Evolutionary conservation across 1,139 yeast species (phyloP), one percentile per base, ranked within the genome.

Genomic region (Suhomyces panamericanus): DNA sequence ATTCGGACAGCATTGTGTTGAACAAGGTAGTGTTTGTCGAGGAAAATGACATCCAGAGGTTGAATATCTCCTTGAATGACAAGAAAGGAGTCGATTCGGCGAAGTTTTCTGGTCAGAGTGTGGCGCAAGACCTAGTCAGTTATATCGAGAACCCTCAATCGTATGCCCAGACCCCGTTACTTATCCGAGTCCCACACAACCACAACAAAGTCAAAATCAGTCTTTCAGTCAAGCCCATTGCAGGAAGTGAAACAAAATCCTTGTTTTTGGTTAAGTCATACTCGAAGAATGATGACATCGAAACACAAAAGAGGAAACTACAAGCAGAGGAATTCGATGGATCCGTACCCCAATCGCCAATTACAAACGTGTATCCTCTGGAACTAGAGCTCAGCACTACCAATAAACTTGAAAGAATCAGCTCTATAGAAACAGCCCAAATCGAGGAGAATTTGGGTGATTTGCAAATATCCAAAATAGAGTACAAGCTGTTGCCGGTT

Each of bases 211-310:
- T 70, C 27, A 69, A 70, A 42, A 47, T 70, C 26, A 63, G 56
- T 43, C 53, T 71, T 13, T 53, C 66, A 2, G 51, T 69, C 11
- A 54, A 46, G 26, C 56, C 60, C 4, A 22, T 29, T 6, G 42
- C 38, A 6, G 37, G 45, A 4, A 35, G 38, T 16, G 40, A 34
- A 4, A 32, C 38, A 27, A 59, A 58, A 34, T 55, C 65, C 11
- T 53, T 70, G 14, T 49, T 66, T 3, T 66, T 70, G 15, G 63
- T 67, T 3, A 71, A 70, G 46, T 47, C 60, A 1, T 38, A 37
- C 14, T 53, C 54, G 7, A 42, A 46, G 7, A 46, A 49, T 31
- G 49, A 50, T 16, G 48, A 52, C 11, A 37, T 47, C 8, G 51
- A 47, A 1, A 29, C 42, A 3, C 45, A 62, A 6, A 48, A 43